phyloP scores from a whole-genome alignment of 1,284 basidiomycete genomes.

The Leccinum griseonigrum region DNA sequence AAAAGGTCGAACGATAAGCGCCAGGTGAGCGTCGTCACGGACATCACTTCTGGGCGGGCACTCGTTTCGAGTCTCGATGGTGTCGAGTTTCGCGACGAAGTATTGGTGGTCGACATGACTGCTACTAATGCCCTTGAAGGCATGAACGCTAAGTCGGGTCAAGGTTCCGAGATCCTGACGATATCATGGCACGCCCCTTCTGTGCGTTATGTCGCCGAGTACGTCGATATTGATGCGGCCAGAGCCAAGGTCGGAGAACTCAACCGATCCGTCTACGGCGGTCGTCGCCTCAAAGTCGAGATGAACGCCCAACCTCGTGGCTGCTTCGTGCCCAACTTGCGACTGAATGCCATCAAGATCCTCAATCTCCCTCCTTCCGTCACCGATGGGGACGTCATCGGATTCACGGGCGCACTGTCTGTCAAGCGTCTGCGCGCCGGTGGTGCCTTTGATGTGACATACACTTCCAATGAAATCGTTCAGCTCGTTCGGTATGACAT shows the following conservation, averaged over 20 bases:
- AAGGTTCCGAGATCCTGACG: constrained; percentile 36
- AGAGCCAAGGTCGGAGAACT: constrained; percentile 31
- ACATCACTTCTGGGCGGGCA: constrained; percentile 35
- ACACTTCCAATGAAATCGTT: constrained; percentile 10
- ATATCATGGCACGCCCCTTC: constrained; percentile 46
- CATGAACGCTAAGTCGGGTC: constrained; percentile 37
- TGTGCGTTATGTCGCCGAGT: constrained; percentile 38
- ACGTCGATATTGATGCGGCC: constrained; percentile 22
- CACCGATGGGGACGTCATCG: constrained; percentile 23
- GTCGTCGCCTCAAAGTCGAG: constrained; percentile 41
- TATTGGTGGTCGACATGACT: constrained; percentile 38
- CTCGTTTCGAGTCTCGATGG: constrained; percentile 42
- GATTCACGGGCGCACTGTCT: constrained; percentile 17
- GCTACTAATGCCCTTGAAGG: constrained; percentile 35
- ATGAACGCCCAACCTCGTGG: constrained; percentile 38
- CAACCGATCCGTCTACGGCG: constrained; percentile 34
- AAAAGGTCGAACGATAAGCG: constrained; percentile 8
- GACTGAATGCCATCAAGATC: constrained; percentile 34
- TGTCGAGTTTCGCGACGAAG: constrained; percentile 41
- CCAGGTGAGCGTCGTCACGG: constrained; percentile 41
- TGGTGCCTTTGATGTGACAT: neutral
- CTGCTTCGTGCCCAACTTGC: constrained; percentile 19
- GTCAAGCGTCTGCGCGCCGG: constrained; percentile 24
- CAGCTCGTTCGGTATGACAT: constrained; percentile 20
- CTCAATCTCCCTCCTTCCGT: constrained; percentile 23